Percentiles rank a stretch among this genome's conserved stretches.
Conservation (phyloP, 106 monocot species). For the Allium cepa region DNA sequence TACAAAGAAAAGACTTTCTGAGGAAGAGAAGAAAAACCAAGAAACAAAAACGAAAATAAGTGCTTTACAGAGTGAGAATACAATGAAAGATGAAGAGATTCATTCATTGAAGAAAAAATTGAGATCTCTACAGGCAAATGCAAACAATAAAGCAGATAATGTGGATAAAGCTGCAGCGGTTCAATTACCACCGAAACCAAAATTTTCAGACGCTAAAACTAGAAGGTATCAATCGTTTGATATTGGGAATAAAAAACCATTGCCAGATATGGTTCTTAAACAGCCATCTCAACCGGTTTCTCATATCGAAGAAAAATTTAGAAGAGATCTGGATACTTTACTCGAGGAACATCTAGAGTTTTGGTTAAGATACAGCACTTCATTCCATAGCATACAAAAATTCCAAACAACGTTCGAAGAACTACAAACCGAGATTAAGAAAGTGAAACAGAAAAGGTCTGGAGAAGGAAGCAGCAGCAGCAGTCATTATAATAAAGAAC, state of each 20-base stretch:
- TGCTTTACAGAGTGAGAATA: slow-evolving; percentile 19
- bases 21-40: slow-evolving; percentile 41
- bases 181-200: background rate
- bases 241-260: background rate
- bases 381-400: slow-evolving; percentile 71
- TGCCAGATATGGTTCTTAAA: background rate
- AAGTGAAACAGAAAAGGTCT: slow-evolving; percentile 3
- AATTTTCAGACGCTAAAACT: background rate
- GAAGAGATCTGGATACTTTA: slow-evolving; percentile 61
- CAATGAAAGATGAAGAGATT: slow-evolving; percentile 68
- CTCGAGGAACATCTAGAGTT: slow-evolving; percentile 87
- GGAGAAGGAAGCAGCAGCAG: background rate
- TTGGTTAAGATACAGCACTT: slow-evolving; percentile 85
- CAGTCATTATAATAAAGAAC: slow-evolving; percentile 8
- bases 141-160: background rate
- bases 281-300: slow-evolving; percentile 5
- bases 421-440: slow-evolving; percentile 37
- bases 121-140: slow-evolving; percentile 1
- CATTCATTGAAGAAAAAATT: slow-evolving; percentile 34
- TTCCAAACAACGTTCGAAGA: slow-evolving; percentile 36
- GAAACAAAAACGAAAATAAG: background rate
- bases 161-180: slow-evolving; percentile 6
- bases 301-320: slow-evolving; percentile 58
- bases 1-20: slow-evolving; percentile 46
- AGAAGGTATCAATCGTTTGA: slow-evolving; percentile 2